A percentile compares a stretch with the other conserved stretches of the same genome.
Evolutionary conservation across 2,329 filamentous ascomycete genomes (phyloP).

Genomic region (Dryadomyces sulphureus): DNA sequence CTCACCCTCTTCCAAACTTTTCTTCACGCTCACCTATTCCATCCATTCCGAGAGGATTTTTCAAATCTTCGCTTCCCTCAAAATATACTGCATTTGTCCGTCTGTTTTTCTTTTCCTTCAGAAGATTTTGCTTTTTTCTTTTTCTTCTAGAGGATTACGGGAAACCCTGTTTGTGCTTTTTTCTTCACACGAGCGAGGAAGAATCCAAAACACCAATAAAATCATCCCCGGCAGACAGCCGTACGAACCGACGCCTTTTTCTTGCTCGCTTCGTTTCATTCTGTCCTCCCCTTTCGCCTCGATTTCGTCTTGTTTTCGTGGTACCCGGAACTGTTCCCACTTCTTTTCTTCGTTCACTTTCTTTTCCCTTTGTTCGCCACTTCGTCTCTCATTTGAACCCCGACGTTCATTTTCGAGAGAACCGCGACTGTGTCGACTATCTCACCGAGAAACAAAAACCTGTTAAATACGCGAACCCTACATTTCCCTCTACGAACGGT

Average conservation of each 20-base stretch:
- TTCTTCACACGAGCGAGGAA: slow-evolving; percentile 10
- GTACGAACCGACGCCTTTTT: background rate
- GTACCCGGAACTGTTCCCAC: background rate
- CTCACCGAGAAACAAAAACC: background rate
- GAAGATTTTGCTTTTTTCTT: slow-evolving; percentile 25
- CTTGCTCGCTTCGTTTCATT: background rate
- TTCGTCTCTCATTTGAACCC: slow-evolving; percentile 8
- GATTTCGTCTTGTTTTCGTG: background rate
- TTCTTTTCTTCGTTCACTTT: background rate
- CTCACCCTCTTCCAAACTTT: slow-evolving; percentile 9
- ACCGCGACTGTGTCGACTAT: slow-evolving; percentile 10
- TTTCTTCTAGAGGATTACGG: slow-evolving; percentile 27
- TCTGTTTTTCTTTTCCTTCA: slow-evolving; percentile 23
- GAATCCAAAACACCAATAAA: slow-evolving; percentile 6
- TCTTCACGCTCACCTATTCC: slow-evolving; percentile 13
- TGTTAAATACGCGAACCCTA: background rate
- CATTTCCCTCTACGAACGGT: too few relatives aligned
- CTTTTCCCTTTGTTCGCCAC: slow-evolving; percentile 2
- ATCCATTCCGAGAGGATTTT: slow-evolving; percentile 15
- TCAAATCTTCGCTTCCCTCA: slow-evolving; percentile 11
- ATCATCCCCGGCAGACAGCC: slow-evolving; percentile 6
- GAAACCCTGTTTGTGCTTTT: slow-evolving; percentile 15
- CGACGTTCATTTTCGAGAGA: slow-evolving; percentile 8
- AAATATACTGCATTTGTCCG: slow-evolving; percentile 12
- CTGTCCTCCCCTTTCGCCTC: background rate